Evolutionary conservation across 768 basidiomycete species (phyloP).

Genomic region (Infundibulicybe gibba): DNA sequence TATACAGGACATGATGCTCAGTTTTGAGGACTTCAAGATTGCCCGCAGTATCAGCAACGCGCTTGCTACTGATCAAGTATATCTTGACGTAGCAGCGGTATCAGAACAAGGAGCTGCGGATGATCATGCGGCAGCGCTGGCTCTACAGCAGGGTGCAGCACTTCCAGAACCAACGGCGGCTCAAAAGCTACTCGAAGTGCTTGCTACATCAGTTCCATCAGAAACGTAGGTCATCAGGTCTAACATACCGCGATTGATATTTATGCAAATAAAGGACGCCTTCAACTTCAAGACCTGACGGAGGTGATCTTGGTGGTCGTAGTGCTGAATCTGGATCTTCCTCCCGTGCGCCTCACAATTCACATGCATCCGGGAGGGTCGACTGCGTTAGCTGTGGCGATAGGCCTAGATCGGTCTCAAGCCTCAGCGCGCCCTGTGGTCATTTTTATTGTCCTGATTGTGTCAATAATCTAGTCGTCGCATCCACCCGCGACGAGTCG

Average conservation of each 20-base stretch:
- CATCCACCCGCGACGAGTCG: slow-evolving; percentile 32
- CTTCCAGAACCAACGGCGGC: slow-evolving; percentile 11
- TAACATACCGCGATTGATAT: too few relatives aligned
- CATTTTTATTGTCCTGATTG: slow-evolving; percentile 34
- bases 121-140: slow-evolving; percentile 11
- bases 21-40: slow-evolving; percentile 7
- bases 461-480: slow-evolving; percentile 24
- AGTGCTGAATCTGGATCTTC: too few relatives aligned
- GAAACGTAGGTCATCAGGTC: too few relatives aligned
- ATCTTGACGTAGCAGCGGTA: slow-evolving; percentile 7
- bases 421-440: slow-evolving; percentile 27
- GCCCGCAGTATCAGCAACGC: slow-evolving; percentile 14
- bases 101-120: slow-evolving; percentile 14
- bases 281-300: too few relatives aligned
- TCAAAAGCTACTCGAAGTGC: slow-evolving; percentile 9
- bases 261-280: too few relatives aligned
- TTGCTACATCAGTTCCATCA: neutral
- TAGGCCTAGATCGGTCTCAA: neutral
- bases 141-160: slow-evolving; percentile 6
- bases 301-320: too few relatives aligned
- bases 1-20: slow-evolving; percentile 5
- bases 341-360: too few relatives aligned
- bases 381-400: slow-evolving; percentile 13
- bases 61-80: slow-evolving; percentile 8
- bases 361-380: slow-evolving; percentile 1